Base-by-base conservation (phyloP, 2,329 filamentous ascomycete species). In the Bipolaris sorokiniana region DNA sequence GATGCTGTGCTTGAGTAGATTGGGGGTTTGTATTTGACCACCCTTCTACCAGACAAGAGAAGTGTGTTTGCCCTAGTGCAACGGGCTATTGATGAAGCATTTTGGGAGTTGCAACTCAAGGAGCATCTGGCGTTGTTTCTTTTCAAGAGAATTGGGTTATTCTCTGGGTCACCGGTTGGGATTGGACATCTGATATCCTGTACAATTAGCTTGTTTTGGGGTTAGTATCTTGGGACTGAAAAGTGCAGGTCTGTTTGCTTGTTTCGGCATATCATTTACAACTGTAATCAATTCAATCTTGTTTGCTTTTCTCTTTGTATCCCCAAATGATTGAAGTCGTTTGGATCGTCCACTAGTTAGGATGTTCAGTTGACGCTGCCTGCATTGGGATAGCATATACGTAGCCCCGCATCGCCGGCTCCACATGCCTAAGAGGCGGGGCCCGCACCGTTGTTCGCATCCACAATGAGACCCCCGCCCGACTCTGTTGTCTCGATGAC, bases 101-200 rank as follows among this genome's bases (percentile, higher is more conserved):
- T 45, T 48, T 48, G 48, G 23, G 38, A 49, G 40, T 53, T 40
- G 38, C 34, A 36, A 48, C 54, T 36, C 48, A 47, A 54, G 60
- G 40, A 58, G 52, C 58, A 60, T 64, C 18, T 26, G 28, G 40
- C n/a, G 18, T 51, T 44, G 26, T 10, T 28, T 28, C 9, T 42
- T 20, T 23, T 16, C 13, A 13, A n/a, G 60, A 61, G 42, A 18
- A 61, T 65, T 46, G 53, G 52, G 62, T 48, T 65, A 65, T 56
- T 42, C 50, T 61, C 61, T 18, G 54, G 44, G 48, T 56, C 38
- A 57, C 18, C 54, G 40, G 44, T 62, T 65, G 23, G 48, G 58
- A 65, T 65, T 64, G 62, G 67, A 58, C 61, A 67, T 70, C 58
- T 68, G 64, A 74, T 74, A 74, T 72, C 71, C 69, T 74, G 71